Conservation (phyloP, 2,329 filamentous ascomycete genomes). For the Aspergillus neotritici region DNA sequence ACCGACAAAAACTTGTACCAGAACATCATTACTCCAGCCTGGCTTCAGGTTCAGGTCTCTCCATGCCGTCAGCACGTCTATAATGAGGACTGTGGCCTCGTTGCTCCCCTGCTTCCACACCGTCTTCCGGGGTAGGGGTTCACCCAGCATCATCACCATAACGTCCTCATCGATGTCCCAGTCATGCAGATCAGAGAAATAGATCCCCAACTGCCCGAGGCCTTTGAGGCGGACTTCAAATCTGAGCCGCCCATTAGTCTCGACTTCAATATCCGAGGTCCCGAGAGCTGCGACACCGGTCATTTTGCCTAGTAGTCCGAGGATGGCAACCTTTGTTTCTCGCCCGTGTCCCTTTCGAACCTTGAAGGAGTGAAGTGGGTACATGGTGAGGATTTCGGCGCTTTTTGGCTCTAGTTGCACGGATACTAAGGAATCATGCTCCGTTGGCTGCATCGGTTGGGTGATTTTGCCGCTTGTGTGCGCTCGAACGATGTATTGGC, state of each 20-base stretch:
- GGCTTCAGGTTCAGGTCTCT: conserved; percentile 61
- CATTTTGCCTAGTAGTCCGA: conserved; percentile 85
- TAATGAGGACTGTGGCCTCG: conserved; percentile 59
- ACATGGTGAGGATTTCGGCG: conserved; percentile 77
- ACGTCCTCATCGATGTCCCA: conserved; percentile 60
- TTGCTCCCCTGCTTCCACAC: conserved; percentile 49
- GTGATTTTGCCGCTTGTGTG: conserved; percentile 61
- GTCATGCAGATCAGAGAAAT: conserved; percentile 62
- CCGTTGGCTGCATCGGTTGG: conserved; percentile 31
- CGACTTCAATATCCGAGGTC: conserved; percentile 53
- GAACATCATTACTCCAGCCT: conserved; percentile 76
- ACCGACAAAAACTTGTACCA: conserved; percentile 56
- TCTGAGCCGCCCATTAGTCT: conserved; percentile 56
- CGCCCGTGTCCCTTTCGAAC: conserved; percentile 22
- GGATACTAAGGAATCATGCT: conserved; percentile 48
- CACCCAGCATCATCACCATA: conserved; percentile 68
- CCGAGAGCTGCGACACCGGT: conserved; percentile 75
- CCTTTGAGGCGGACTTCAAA: conserved; percentile 71
- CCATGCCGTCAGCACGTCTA: conserved; percentile 77
- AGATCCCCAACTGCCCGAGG: conserved; percentile 65
- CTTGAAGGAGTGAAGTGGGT: conserved; percentile 57
- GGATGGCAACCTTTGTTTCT: conserved; percentile 52
- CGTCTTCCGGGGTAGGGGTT: conserved; percentile 61
- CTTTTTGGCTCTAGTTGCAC: conserved; percentile 59
- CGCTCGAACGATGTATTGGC: conserved; percentile 65